Conservation (phyloP, 176 grass and related monocot species). For the Carex scoparia region DNA sequence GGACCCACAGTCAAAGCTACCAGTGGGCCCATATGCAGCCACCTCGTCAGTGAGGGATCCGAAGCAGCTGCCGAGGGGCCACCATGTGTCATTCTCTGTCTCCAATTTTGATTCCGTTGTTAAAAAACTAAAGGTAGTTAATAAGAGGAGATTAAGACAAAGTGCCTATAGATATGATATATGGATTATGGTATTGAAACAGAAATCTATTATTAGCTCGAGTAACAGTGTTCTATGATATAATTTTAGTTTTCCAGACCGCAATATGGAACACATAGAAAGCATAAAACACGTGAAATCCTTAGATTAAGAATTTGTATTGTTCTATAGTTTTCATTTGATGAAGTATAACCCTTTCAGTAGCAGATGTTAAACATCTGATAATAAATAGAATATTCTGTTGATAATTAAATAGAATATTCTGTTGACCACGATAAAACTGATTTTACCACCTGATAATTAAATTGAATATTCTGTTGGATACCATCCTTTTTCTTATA, state of each 20-base stretch:
- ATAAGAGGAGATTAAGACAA: background rate
- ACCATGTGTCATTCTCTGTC: conserved; percentile 71
- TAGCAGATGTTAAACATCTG: background rate
- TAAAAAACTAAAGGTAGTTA: conserved; percentile 41
- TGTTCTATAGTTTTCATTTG: background rate
- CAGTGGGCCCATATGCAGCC: background rate
- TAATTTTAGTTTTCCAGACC: background rate
- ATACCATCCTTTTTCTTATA: background rate
- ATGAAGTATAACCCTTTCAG: background rate
- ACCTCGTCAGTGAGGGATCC: conserved; percentile 21
- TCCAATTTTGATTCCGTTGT: conserved; percentile 76
- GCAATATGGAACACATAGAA: background rate
- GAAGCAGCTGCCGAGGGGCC: conserved; percentile 47
- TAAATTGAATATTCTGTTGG: background rate
- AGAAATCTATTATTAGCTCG: too few relatives aligned
- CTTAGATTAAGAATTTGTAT: background rate
- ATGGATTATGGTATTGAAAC: too few relatives aligned
- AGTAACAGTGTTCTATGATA: too few relatives aligned
- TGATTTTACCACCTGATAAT: background rate
- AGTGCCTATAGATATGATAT: too few relatives aligned
- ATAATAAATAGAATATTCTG: background rate
- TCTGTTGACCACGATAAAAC: background rate
- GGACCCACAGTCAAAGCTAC: conserved; percentile 38
- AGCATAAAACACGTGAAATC: background rate
- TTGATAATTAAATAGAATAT: background rate